phyloP scores from a whole-genome alignment of 306 rosid genomes.

The Canavalia ensiformis region DNA sequence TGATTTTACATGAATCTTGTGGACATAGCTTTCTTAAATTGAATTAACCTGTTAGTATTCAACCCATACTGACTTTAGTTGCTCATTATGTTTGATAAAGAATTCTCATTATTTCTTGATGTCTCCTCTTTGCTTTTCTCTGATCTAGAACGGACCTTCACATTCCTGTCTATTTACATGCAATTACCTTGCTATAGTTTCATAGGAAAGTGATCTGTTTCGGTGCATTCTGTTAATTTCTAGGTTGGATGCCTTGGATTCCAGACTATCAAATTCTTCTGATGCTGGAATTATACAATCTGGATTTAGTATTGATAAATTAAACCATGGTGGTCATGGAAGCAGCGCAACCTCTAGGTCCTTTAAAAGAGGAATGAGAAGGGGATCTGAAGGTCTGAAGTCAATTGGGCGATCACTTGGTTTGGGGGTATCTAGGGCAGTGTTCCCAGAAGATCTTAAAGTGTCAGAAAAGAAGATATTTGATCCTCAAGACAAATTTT shows the following conservation, averaged over 20 bases:
- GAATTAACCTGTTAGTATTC: conserved; percentile 10
- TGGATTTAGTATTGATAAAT: conserved; percentile 77
- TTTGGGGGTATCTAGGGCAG: conserved; percentile 88
- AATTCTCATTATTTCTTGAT: conserved; percentile 25
- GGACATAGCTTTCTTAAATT: conserved; percentile 11
- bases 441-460: conserved; percentile 95
- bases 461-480: conserved; percentile 90
- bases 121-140: conserved; percentile 16
- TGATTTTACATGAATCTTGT: conserved; percentile 19
- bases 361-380: conserved; percentile 88
- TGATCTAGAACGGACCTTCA: conserved; percentile 39
- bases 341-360: conserved; percentile 80
- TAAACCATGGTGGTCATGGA: conserved; percentile 64
- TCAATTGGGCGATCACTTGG: conserved; percentile 88
- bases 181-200: conserved; percentile 36
- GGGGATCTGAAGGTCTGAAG: conserved; percentile 95
- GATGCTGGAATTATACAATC: conserved; percentile 71
- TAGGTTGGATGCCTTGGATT: conserved; percentile 92
- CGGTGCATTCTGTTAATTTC: conserved; percentile 37
- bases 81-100: conserved; percentile 25
- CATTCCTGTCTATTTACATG: conserved; percentile 29
- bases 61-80: conserved; percentile 27
- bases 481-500: conserved; percentile 93
- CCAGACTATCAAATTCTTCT: conserved; percentile 76
- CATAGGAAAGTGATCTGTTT: conserved; percentile 43